Base-by-base conservation (phyloP, 2,329 filamentous ascomycete species). In the Mariannaea sp. region DNA sequence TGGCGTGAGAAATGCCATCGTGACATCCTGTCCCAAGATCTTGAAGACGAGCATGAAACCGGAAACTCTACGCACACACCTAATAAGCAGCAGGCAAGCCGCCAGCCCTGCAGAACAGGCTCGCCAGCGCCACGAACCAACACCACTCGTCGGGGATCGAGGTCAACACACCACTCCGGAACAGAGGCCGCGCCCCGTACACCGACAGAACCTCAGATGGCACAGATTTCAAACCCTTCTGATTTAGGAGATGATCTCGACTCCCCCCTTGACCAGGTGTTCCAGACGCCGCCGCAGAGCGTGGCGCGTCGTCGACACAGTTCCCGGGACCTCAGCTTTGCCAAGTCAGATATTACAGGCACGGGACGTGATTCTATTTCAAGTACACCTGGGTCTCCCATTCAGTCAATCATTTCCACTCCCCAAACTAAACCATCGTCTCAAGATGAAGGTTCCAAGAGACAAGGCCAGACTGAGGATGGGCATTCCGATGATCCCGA, bases 1-100 rank as follows among this genome's bases (percentile, higher is more conserved):
- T 97, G 92, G 91, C 89, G 87, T 48, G 83, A 93, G 65, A 93
- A 85, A 67, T 97, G 92, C 60, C 92, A 99, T 71, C 86, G 88
- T 35, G 93, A 97, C 65, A 92, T 97, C 55, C 76, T 99, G 16
- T 78, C 85, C 5, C 81, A 92, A 71, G 94, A 99, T 68, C 76
- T 97, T 7, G 88, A 93, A 49, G 90, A 96, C 61, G 92, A 96
- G 38, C 56, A 60, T 24, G 65, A 67, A 27, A 59, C 49, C 10
- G 30, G 52, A 30, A 47, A 53, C 17, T 22, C 44, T 7, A 59
- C 53, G 12, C 56, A 55, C 14, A 64, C 65, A 5, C 65, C 66
- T n/a, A 59, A 53, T 10, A 68, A 65, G 57, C 68, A 43, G 60
- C 68, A 58, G 49, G 45, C 57, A 16, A 62, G 57, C 19, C 56